These are phyloP conservation scores for Umbelopsis sp. DNA, from an alignment of 371 early-diverging fungal genomes.

Conservation along the genomic window DNA sequence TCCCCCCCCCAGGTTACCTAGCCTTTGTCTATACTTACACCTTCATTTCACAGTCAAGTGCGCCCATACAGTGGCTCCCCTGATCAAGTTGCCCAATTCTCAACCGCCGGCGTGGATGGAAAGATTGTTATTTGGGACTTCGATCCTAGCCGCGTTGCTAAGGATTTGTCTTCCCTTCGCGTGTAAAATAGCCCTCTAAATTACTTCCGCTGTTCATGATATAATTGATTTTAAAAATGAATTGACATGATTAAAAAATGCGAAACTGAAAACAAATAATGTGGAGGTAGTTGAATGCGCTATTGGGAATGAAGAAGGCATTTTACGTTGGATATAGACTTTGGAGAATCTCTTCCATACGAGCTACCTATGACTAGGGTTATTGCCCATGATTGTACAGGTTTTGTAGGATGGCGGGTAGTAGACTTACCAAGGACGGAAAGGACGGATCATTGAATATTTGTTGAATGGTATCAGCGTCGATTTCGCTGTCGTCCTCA, in stretches of 20 bases:
- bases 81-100: slow-evolving; percentile 70
- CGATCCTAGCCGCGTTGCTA: slow-evolving; percentile 48
- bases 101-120: slow-evolving; percentile 91
- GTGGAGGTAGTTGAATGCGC: too few species aligned
- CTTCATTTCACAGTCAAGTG: slow-evolving; percentile 29
- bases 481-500: too few species aligned
- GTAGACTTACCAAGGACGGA: background rate
- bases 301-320: too few species aligned
- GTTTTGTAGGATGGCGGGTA: background rate
- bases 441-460: background rate
- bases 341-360: background rate
- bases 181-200: slow-evolving; percentile 26
- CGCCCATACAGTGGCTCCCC: slow-evolving; percentile 63
- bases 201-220: too few species aligned
- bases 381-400: too few species aligned
- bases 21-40: background rate
- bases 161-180: slow-evolving; percentile 45
- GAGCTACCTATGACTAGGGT: background rate
- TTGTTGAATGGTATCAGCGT: background rate
- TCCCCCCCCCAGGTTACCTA: background rate
- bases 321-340: background rate
- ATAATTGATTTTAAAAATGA: too few species aligned
- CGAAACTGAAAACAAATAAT: too few species aligned
- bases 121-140: slow-evolving; percentile 87
- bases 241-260: too few species aligned